Percentiles rank a stretch among this genome's conserved stretches.
Evolutionary conservation across 148 eudicot genomes (phyloP).

Genomic region (Vaccinium corymbosum): DNA sequence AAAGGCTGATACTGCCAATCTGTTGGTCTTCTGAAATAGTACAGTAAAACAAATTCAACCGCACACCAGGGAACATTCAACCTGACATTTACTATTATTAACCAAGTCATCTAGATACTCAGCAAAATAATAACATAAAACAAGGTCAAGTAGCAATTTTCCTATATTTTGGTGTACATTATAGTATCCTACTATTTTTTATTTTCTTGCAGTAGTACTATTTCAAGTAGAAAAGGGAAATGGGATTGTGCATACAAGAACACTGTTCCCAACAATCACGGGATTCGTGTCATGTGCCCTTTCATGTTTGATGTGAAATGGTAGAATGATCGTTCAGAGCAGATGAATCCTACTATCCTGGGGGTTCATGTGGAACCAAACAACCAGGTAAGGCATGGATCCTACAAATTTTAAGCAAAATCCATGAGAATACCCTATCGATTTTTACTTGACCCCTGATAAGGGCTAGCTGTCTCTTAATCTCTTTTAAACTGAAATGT

Average conservation of each 20-base stretch:
- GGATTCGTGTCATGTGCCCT: background rate
- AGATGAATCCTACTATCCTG: background rate
- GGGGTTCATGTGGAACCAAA: background rate
- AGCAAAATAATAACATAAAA: background rate
- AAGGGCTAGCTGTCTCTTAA: background rate
- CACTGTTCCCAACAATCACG: background rate
- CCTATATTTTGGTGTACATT: background rate
- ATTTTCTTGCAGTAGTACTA: background rate
- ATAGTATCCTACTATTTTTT: too few species aligned
- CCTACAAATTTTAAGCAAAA: background rate
- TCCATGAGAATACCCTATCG: background rate
- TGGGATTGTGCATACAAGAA: background rate
- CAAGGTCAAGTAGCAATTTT: constrained; percentile 1
- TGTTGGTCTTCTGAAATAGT: background rate
- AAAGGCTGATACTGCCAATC: background rate
- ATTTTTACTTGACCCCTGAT: background rate
- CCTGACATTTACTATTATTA: background rate
- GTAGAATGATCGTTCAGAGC: background rate
- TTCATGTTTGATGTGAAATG: background rate
- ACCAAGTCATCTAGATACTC: background rate
- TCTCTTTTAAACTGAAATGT: background rate
- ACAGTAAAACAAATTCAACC: background rate
- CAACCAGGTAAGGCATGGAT: background rate
- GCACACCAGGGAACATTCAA: background rate
- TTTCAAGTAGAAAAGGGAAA: background rate